A percentile compares a stretch with the other conserved stretches of the same genome.
These are phyloP conservation scores for Trametes polyzona DNA, from an alignment of 1,284 basidiomycete species.

Conservation along the genomic window DNA sequence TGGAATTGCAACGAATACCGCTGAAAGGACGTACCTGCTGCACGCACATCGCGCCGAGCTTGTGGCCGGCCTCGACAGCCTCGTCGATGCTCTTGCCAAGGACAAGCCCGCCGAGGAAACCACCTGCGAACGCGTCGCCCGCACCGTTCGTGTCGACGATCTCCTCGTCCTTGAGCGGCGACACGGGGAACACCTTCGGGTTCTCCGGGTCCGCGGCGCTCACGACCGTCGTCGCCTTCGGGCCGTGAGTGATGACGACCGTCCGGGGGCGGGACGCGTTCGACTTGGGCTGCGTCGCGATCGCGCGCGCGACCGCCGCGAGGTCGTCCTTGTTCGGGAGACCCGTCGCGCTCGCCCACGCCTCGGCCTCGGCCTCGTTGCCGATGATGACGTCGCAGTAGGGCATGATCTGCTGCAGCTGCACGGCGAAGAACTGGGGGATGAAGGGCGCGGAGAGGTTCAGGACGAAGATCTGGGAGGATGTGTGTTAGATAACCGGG, in stretches of 20 bases:
- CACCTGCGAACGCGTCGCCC: slow-evolving; percentile 99
- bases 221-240: slow-evolving; percentile 83
- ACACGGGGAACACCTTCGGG: slow-evolving; percentile 65
- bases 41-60: slow-evolving; percentile 88
- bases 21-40: slow-evolving; percentile 64
- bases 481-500: slow-evolving; percentile 4
- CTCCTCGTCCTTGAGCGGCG: slow-evolving; percentile 62
- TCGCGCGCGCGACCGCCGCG: slow-evolving; percentile 67
- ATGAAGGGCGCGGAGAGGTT: slow-evolving; percentile 99
- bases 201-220: slow-evolving; percentile 58
- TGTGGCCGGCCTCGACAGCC: slow-evolving; percentile 87
- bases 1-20: no score
- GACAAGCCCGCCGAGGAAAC: slow-evolving; percentile 88
- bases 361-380: slow-evolving; percentile 93
- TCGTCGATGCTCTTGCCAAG: slow-evolving; percentile 82
- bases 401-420: slow-evolving; percentile 80
- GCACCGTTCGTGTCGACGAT: slow-evolving; percentile 99
- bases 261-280: slow-evolving; percentile 77
- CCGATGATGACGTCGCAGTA: slow-evolving; percentile 89
- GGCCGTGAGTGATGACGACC: slow-evolving; percentile 93
- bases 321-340: slow-evolving; percentile 66
- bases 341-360: slow-evolving; percentile 77
- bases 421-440: slow-evolving; percentile 88
- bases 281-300: slow-evolving; percentile 72
- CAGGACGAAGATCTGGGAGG: slow-evolving; percentile 75